phyloP scores from a whole-genome alignment of 306 rosid species.

The Sicyos baderoa region DNA sequence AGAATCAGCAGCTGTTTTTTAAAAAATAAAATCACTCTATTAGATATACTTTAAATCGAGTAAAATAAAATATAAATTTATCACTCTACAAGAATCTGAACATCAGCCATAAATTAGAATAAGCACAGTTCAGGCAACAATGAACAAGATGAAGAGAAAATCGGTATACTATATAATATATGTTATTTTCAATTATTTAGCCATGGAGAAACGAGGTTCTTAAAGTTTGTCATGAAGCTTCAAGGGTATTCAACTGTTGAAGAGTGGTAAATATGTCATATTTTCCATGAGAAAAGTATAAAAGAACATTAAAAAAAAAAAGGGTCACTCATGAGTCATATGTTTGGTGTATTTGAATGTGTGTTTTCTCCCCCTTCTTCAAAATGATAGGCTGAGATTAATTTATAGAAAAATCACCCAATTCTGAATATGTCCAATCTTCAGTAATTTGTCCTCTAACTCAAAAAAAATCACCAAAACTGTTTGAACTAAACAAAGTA shows the following conservation, averaged over 20 bases:
- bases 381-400: too few relatives aligned
- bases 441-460: background rate
- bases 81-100: background rate
- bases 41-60: background rate
- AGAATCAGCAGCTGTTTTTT: slow-evolving; percentile 17
- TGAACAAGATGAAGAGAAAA: too few relatives aligned
- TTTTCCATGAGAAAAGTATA: too few relatives aligned
- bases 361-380: too few relatives aligned
- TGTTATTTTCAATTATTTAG: background rate
- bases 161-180: background rate
- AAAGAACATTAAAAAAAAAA: too few relatives aligned
- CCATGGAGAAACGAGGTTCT: background rate
- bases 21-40: too few relatives aligned
- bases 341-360: too few relatives aligned
- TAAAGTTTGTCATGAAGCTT: background rate
- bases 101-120: background rate
- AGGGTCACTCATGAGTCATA: too few relatives aligned
- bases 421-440: too few relatives aligned
- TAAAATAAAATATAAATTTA: background rate
- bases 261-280: background rate
- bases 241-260: background rate
- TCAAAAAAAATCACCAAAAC: background rate
- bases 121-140: too few relatives aligned
- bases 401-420: too few relatives aligned
- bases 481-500: too few relatives aligned